Base-by-base conservation (phyloP, 2,329 filamentous ascomycete genomes). In the Exophiala alcalophila region DNA sequence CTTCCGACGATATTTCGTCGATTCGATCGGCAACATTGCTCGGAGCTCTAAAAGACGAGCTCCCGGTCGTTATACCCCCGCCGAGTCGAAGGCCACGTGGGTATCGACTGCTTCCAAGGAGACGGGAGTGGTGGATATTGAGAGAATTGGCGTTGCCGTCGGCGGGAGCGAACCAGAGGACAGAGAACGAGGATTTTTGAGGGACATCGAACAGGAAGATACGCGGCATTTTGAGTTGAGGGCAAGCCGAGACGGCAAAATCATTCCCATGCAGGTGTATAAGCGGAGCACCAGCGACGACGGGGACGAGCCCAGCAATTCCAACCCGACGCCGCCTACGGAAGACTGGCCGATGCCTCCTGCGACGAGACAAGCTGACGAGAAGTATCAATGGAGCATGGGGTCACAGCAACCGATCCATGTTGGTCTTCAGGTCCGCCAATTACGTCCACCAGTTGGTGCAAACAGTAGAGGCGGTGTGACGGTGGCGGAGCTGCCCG, bases 211-310 rank as follows among this genome's bases (percentile, higher is more conserved):
- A 66, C 70, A 45, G 76, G 81, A 46, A 81, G 50, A 75, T 87
- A 18, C 78, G 94, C 55, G 89, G 89, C 0, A 80, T 94, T 33
- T 83, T 84, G 26, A 95, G 84, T 58, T 95, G 87, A 30, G 45
- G 6, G 29, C 45, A 26, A 49, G 44, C 25, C 40, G 32, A 14
- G 50, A 49, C 16, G 50, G 50, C 30, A 49, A 45, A 29, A 49
- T 50, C 23, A 47, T 53, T 18, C 50, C 50, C 14, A 53, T 53
- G 46, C 50, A 49, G 18, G 47, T 53, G 16, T 48, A 46, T 30
- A 48, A 40, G 16, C 45, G 16, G 14, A n/a, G n/a, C n/a, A n/a
- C n/a, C n/a, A n/a, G n/a, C n/a, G n/a, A n/a, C 14, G 9, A n/a
- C 5, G 31, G 36, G 8, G 23, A 12, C 5, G 34, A 20, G 5